Evolutionary conservation across 2,329 filamentous ascomycete species (phyloP).

Genomic region (Talaromyces sp.): DNA sequence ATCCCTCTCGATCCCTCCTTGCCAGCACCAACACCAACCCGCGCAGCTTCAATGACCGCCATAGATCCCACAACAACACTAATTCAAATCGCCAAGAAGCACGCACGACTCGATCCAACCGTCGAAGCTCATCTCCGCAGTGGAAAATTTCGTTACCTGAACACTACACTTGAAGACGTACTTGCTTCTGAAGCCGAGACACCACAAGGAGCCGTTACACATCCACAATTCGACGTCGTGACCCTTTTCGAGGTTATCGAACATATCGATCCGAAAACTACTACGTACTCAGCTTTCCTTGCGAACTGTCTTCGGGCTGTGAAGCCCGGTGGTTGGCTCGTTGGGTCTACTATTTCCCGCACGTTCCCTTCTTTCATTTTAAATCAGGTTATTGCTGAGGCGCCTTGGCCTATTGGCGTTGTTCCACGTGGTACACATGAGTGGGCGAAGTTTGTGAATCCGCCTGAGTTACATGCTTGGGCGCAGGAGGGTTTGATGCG

Average conservation of each 20-base stretch:
- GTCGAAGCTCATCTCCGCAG: conserved; percentile 58
- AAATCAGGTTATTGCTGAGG: conserved; percentile 90
- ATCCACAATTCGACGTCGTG: conserved; percentile 70
- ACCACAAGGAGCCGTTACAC: too few species aligned
- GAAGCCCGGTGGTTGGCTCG: conserved; percentile 87
- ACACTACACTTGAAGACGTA: conserved; percentile 71
- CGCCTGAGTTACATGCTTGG: conserved; percentile 63
- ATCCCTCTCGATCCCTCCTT: conserved; percentile 31
- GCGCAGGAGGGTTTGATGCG: conserved; percentile 47
- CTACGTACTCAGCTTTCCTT: conserved; percentile 72
- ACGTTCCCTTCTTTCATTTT: conserved; percentile 88
- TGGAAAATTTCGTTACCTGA: conserved; percentile 67
- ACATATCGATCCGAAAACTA: conserved; percentile 76
- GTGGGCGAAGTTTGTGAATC: conserved; percentile 95
- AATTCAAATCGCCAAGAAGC: conserved; percentile 68
- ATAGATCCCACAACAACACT: conserved; percentile 49
- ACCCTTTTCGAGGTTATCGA: conserved; percentile 94
- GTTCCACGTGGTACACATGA: conserved; percentile 94
- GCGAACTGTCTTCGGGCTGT: conserved; percentile 64
- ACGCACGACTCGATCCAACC: conserved; percentile 73
- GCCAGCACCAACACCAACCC: conserved; percentile 34
- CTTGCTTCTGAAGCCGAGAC: conserved; percentile 16
- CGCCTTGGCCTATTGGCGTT: conserved; percentile 68
- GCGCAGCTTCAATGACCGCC: conserved; percentile 47
- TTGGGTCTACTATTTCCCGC: conserved; percentile 88